Conservation (phyloP, 495 filamentous ascomycete genomes). For the Sordaria brevicollis region DNA sequence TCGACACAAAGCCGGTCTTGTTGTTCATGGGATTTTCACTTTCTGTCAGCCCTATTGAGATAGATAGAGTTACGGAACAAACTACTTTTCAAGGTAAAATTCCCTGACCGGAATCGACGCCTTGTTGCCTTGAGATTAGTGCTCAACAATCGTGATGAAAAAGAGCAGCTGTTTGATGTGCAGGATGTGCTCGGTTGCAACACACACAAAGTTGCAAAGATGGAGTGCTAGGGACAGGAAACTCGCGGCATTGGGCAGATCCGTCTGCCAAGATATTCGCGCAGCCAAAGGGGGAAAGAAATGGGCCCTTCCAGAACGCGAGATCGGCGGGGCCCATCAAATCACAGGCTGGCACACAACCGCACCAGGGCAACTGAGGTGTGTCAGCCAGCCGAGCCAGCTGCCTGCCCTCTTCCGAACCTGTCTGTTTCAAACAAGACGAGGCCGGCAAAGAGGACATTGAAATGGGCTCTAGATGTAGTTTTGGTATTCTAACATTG, state of each 20-base stretch:
- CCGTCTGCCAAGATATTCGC: background rate
- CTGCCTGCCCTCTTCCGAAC: background rate
- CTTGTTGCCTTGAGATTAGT: background rate
- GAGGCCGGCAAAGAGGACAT: background rate
- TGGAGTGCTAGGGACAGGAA: background rate
- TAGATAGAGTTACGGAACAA: background rate
- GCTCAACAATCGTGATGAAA: background rate
- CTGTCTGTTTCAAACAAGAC: background rate
- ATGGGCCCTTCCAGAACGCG: constrained; percentile 16
- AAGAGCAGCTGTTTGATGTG: background rate
- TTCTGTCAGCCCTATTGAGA: background rate
- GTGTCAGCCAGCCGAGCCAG: background rate
- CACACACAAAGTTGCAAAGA: background rate
- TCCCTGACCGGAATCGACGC: background rate
- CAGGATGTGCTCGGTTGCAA: too few relatives aligned
- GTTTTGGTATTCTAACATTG: background rate
- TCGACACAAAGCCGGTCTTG: background rate
- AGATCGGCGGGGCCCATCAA: constrained; percentile 1
- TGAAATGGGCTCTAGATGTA: background rate
- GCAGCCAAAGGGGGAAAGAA: background rate
- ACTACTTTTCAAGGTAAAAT: background rate
- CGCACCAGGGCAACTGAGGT: background rate
- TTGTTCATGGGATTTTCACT: background rate
- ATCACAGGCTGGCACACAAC: background rate
- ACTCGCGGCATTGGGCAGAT: background rate